phyloP scores from a whole-genome alignment of 2,329 filamentous ascomycete species.

The Cordyceps javanica region DNA sequence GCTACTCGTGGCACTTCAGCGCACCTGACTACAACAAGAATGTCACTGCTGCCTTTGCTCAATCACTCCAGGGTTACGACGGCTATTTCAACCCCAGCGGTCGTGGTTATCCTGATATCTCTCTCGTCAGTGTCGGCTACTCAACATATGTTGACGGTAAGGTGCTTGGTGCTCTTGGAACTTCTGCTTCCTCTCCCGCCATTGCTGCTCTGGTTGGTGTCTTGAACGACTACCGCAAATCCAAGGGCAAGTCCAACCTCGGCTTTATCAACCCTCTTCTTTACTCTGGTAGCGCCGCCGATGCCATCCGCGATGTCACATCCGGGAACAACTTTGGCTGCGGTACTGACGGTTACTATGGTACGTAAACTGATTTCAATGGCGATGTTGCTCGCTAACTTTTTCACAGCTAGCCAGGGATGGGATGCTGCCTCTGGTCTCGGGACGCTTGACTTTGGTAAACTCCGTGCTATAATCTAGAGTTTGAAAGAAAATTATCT shows the following conservation, averaged over 20 bases:
- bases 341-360: slow-evolving; percentile 1
- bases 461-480: slow-evolving; percentile 1
- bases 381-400: background rate
- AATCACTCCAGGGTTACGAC: background rate
- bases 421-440: slow-evolving; percentile 5
- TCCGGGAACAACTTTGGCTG: slow-evolving; percentile 10
- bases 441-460: slow-evolving; percentile 1
- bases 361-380: background rate
- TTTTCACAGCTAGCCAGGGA: background rate
- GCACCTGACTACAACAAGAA: background rate
- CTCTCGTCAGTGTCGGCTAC: background rate
- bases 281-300: slow-evolving; percentile 12
- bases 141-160: background rate
- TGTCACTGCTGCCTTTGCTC: background rate
- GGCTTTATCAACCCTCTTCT: slow-evolving; percentile 12
- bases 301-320: slow-evolving; percentile 9
- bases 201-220: slow-evolving; percentile 2
- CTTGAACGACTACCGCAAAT: slow-evolving; percentile 11
- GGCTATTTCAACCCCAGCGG: slow-evolving; percentile 3
- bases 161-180: background rate
- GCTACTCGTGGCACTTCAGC: slow-evolving; percentile 6
- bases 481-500: background rate
- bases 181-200: slow-evolving; percentile 1
- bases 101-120: slow-evolving; percentile 10
- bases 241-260: slow-evolving; percentile 3